Base-by-base conservation (phyloP, 257 asterid species). In the Fraxinus quadrangulata region DNA sequence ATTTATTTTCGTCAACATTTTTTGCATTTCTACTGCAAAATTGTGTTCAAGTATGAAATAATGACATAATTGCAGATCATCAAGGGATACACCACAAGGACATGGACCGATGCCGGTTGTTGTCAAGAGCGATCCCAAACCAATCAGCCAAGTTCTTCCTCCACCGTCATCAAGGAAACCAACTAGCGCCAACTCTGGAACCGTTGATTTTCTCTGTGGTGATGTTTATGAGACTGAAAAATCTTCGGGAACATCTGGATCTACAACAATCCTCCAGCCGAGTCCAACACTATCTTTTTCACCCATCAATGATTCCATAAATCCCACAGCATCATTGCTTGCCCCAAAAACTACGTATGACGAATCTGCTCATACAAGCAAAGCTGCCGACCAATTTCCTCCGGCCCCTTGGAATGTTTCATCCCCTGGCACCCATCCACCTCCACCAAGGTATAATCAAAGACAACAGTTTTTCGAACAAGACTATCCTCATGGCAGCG, bases 61-160 rank as follows among this genome's bases (percentile, higher is more conserved):
- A 47, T 47, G 56, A 14, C n/a, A 47, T 75, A 51, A 77, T 77
- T 81, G 72, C 88, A 94, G 98, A 84, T 82, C 97, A 78, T 77
- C 94, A 37, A 90, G 97, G 88, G 97, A 92, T 73, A 72, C 92
- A 63, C 81, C 88, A 6, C 94, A 90, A 77, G 96, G 89, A 79
- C 92, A 73, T 34, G 90, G 86, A 70, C 86, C 85, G 65, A 91
- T 85, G 79, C 85, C 91, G 8, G 75, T 87, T 21, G 83, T 71
- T 49, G 78, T 65, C 67, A 84, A 79, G 80, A 85, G 70, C 2
- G 87, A 84, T 73, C 86, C 87, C 1, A 73, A 72, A 37, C 90
- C 81, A 24, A 19, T 84, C 74, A 88, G 82, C 78, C 89, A 89
- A 0, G 36, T 85, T 82, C 92, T 90, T 79, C 54, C 54, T 28